A percentile compares a stretch with the other conserved stretches of the same genome.
Conservation (phyloP, 257 asterid genomes). For the Marsdenia floribunda region DNA sequence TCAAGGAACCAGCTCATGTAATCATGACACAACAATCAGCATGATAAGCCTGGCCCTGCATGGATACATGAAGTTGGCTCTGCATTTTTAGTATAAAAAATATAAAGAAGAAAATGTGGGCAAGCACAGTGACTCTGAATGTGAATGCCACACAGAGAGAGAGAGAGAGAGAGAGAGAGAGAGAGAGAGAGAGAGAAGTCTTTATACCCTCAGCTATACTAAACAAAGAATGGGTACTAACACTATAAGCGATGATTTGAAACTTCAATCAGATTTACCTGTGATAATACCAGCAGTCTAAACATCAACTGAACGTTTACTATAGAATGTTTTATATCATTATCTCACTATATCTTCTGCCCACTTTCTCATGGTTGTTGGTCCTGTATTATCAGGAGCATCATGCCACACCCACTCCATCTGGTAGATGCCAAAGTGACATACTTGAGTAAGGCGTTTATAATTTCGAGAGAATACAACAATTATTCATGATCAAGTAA, state of each 20-base stretch:
- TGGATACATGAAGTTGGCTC: not conserved
- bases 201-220: not conserved
- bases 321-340: constrained; percentile 11
- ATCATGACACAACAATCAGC: not conserved
- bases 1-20: not conserved
- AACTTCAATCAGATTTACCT: constrained; percentile 24
- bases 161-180: not conserved
- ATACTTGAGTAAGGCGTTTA: not conserved
- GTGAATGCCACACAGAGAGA: not conserved
- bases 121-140: not conserved
- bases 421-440: constrained; percentile 29
- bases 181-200: not conserved
- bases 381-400: constrained; percentile 43
- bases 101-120: not conserved
- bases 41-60: not conserved
- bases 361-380: constrained; percentile 46
- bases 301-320: not conserved
- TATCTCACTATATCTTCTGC: constrained; percentile 34
- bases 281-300: not conserved
- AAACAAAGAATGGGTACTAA: not conserved
- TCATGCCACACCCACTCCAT: constrained; percentile 93
- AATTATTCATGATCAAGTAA: too few relatives aligned
- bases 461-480: not conserved
- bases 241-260: not conserved
- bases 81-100: not conserved